Percentiles rank a stretch among this genome's conserved stretches.
phyloP scores from a whole-genome alignment of 208 protist species.

The Leptomonas seymouri region DNA sequence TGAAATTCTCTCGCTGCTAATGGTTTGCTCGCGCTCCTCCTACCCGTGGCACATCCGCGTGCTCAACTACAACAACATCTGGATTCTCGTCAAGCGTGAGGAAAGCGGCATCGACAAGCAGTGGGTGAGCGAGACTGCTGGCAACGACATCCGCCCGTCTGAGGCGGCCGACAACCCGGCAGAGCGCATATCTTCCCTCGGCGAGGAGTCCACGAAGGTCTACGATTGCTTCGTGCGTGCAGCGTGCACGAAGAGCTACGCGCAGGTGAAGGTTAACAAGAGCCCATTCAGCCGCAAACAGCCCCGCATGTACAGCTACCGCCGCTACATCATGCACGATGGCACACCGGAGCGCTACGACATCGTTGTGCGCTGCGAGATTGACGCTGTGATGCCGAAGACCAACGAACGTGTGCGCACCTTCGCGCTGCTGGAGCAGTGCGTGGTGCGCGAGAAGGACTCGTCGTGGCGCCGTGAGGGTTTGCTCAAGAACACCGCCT shows the following conservation, averaged over 20 bases:
- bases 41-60: constrained; percentile 88
- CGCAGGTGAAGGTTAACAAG: constrained; percentile 51
- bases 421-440: constrained; percentile 87
- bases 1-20: constrained; percentile 80
- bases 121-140: constrained; percentile 85
- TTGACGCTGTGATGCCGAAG: constrained; percentile 66
- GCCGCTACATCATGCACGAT: constrained; percentile 75
- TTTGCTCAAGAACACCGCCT: constrained; percentile 50
- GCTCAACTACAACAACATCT: constrained; percentile 43
- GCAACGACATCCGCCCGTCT: constrained; percentile 50
- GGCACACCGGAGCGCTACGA: constrained; percentile 75
- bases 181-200: constrained; percentile 67
- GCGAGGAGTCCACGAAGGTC: constrained; percentile 74
- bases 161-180: constrained; percentile 55
- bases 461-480: constrained; percentile 56
- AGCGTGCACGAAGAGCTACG: constrained; percentile 52
- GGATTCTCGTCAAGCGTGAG: constrained; percentile 65
- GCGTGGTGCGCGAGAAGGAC: constrained; percentile 37
- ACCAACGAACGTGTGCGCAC: constrained; percentile 61
- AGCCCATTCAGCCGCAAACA: constrained; percentile 72
- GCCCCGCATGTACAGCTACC: constrained; percentile 85
- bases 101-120: constrained; percentile 72
- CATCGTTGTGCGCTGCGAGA: constrained; percentile 85
- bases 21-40: constrained; percentile 75
- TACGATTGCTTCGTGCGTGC: constrained; percentile 71